Evolutionary conservation across 2,329 filamentous ascomycete genomes (phyloP), one percentile per base, ranked within the genome.

Genomic region (Trichoderma harzianum): DNA sequence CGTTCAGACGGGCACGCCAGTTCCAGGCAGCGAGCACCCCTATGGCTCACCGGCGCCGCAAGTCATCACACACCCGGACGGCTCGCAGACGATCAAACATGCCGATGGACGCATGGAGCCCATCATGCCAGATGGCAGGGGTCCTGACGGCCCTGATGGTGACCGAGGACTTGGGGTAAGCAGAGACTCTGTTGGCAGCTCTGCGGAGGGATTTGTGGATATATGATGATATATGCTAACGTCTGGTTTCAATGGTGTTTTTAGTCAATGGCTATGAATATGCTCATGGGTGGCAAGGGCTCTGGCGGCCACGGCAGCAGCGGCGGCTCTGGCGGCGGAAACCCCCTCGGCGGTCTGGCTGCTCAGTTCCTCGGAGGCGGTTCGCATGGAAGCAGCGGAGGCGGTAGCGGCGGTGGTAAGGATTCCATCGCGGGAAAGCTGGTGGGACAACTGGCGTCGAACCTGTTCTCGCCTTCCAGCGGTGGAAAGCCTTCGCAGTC

Each of bases 131-230:
- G 86, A 86, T 73, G 87, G 87, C 5, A 83, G 87, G 76, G 86
- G 85, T 67, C 76, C 83, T 24, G 86, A 86, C 74, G 87, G 87
- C 5, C 84, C 83, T 30, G 82, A 83, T 32, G 86, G 88, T 39
- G 90, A 92, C 66, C 86, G 91, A 74, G 88, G 90, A 53, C 81
- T 93, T 70, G 89, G 90, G 73, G 90, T 92, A 87, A 79, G 90
- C 86, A 66, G 39, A 21, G 3, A 32, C 18, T 51, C 18, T 28
- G 18, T 10, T 39, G 34, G 7, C 24, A 11, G 16, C 26, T 58
- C 18, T 39, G 14, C 16, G 21, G 64, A 12, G 30, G 55, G n/a
- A 18, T 62, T 34, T 47, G 60, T 8, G 60, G 12, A 16, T 62
- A 18, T 43, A 14, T 16, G n/a, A 30, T 24, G 2, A 11, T 30